Conservation (phyloP, 371 early-diverging fungal genomes). For the Lichtheimia ornata region DNA sequence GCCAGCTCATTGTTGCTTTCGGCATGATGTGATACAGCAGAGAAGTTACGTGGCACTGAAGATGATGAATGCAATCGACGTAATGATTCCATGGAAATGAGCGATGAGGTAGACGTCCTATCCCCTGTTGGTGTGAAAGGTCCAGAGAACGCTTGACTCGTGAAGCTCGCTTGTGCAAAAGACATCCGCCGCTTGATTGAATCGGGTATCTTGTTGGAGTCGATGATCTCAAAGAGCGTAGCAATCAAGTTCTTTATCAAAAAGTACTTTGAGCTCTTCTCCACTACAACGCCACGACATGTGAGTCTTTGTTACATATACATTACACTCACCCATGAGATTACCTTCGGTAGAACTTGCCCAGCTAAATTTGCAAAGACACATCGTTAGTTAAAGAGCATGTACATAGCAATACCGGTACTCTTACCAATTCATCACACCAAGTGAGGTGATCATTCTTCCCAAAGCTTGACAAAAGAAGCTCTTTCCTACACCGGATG, state of each 20-base stretch:
- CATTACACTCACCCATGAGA: background rate
- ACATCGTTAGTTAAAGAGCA: background rate
- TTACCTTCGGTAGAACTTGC: slow-evolving; percentile 43
- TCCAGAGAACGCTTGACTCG: background rate
- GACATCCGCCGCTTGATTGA: slow-evolving; percentile 10
- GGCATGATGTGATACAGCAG: background rate
- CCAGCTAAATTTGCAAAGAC: slow-evolving; percentile 25
- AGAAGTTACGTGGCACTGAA: slow-evolving; percentile 7
- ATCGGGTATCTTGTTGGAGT: slow-evolving; percentile 26
- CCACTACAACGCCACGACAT: slow-evolving; percentile 3
- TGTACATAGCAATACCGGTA: background rate
- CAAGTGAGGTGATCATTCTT: slow-evolving; percentile 14
- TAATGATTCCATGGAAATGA: slow-evolving; percentile 15
- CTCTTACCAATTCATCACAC: slow-evolving; percentile 22
- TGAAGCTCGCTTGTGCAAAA: background rate
- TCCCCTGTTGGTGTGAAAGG: slow-evolving; percentile 4
- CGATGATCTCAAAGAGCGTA: slow-evolving; percentile 44
- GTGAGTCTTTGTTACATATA: background rate
- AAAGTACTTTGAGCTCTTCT: slow-evolving; percentile 47
- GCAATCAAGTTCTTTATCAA: slow-evolving; percentile 42
- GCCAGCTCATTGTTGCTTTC: slow-evolving; percentile 22
- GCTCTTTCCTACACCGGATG: slow-evolving; percentile 40
- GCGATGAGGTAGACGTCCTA: slow-evolving; percentile 13
- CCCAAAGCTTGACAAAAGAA: slow-evolving; percentile 33
- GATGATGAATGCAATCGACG: slow-evolving; percentile 16